Conservation (phyloP, 2,329 filamentous ascomycete genomes). For the Neofusicoccum umdonicola region DNA sequence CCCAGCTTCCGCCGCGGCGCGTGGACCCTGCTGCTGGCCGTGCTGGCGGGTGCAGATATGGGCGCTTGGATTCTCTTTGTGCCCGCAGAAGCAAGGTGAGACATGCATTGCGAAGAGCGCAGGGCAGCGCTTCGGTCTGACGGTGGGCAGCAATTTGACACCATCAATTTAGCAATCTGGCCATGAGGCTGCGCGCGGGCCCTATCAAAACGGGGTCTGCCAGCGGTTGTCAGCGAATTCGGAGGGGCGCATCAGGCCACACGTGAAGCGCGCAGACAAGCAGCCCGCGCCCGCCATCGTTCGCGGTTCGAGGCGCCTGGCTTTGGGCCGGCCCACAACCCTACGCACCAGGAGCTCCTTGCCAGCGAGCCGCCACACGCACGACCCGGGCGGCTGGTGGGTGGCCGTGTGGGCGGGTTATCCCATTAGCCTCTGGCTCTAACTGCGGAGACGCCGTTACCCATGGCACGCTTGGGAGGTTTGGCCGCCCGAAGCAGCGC, state of each 20-base stretch:
- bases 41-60: conserved; percentile 8
- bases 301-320: not conserved
- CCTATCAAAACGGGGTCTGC: not conserved
- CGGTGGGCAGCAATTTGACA: not conserved
- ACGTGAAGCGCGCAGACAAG: not conserved
- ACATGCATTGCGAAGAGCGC: conserved; percentile 6
- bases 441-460: conserved; percentile 13
- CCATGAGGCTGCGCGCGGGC: not conserved
- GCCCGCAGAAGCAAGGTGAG: conserved; percentile 12
- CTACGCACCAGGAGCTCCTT: not conserved
- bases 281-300: not conserved
- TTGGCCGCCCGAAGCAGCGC: conserved; percentile 1
- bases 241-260: conserved; percentile 6
- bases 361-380: conserved; percentile 1
- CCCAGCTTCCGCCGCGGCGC: not conserved
- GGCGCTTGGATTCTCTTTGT: not conserved
- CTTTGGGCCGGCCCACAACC: not conserved
- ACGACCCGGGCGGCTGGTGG: conserved; percentile 3
- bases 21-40: conserved; percentile 13
- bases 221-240: not conserved
- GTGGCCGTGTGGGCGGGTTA: conserved; percentile 2
- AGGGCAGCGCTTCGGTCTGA: not conserved
- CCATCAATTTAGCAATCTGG: conserved; percentile 5
- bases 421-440: not conserved
- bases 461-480: conserved; percentile 6